Conservation (phyloP, 768 basidiomycete species). For the Hygrophoropsis aurantiaca region DNA sequence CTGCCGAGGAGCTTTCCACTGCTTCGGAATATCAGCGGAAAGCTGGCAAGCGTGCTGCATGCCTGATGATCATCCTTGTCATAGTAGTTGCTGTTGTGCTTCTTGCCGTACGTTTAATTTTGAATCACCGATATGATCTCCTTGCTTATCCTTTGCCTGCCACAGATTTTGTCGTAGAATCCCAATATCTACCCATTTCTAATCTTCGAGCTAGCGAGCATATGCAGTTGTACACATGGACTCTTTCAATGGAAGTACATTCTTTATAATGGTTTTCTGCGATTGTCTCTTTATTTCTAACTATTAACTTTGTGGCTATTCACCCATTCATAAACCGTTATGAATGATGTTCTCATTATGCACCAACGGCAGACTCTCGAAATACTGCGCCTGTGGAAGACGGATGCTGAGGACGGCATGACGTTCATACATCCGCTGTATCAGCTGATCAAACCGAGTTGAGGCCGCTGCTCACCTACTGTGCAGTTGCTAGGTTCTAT, state of each 20-base stretch:
- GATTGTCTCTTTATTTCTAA: constrained; percentile 27
- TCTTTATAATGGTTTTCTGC: constrained; percentile 13
- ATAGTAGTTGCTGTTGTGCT: constrained; percentile 88
- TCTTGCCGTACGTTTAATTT: constrained; percentile 70
- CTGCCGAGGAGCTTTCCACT: constrained; percentile 82
- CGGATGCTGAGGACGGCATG: too few relatives aligned
- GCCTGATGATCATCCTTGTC: constrained; percentile 84
- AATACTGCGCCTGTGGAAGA: too few relatives aligned
- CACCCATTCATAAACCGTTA: too few relatives aligned
- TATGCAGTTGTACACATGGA: constrained; percentile 5
- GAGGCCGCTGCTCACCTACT: too few relatives aligned
- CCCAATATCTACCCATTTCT: neutral
- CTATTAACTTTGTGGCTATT: constrained; percentile 10
- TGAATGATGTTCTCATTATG: too few relatives aligned
- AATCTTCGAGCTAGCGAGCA: constrained; percentile 1
- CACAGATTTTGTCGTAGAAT: constrained; percentile 23
- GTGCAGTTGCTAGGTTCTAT: too few relatives aligned
- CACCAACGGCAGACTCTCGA: too few relatives aligned
- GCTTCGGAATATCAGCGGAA: constrained; percentile 94
- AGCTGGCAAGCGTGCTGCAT: constrained; percentile 87
- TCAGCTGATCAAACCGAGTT: too few relatives aligned
- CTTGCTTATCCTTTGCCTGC: constrained; percentile 1
- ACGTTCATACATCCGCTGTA: too few relatives aligned
- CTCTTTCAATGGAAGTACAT: constrained; percentile 6
- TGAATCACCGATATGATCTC: neutral